Percentiles rank a stretch among this genome's conserved stretches.
Evolutionary conservation across 1,284 basidiomycete species (phyloP).

Genomic region (Pisolithus thermaeus): DNA sequence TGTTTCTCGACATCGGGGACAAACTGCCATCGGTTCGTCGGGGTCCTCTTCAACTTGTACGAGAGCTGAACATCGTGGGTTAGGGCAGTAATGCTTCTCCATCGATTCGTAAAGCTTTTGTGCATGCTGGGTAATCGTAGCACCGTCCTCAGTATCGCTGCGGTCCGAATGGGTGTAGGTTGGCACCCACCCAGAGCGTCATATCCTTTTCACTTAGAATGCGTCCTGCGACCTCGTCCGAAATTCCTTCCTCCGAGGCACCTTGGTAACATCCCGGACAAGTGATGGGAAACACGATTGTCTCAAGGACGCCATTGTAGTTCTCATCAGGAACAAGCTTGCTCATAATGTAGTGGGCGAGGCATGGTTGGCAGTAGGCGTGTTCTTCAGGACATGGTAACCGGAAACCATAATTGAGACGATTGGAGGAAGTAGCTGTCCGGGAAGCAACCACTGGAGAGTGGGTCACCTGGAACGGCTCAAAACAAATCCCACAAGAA

Average conservation of each 20-base stretch:
- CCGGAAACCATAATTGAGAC: conserved; percentile 32
- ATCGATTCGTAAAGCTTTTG: conserved; percentile 35
- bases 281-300: conserved; percentile 34
- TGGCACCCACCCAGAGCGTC: conserved; percentile 31
- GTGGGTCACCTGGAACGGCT: conserved; percentile 31
- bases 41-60: conserved; percentile 33
- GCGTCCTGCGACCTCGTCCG: conserved; percentile 30
- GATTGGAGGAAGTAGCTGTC: conserved; percentile 32
- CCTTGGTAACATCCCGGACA: conserved; percentile 34
- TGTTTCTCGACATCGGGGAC: conserved; percentile 29
- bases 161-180: background rate
- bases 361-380: conserved; percentile 33
- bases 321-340: conserved; percentile 34
- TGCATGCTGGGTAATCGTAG: conserved; percentile 25
- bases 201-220: conserved; percentile 31
- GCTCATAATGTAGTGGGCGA: conserved; percentile 31
- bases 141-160: background rate
- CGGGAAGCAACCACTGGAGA: conserved; percentile 31
- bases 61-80: conserved; percentile 33
- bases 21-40: conserved; percentile 31
- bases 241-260: conserved; percentile 32
- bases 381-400: conserved; percentile 34
- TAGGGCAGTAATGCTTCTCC: conserved; percentile 36
- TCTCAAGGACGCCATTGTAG: conserved; percentile 22
- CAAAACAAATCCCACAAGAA: conserved; percentile 37